Percentiles rank a stretch among this genome's conserved stretches.
Evolutionary conservation across 192 early-diverging fungal species (phyloP).

Genomic region (Bifiguratus adelaidae): DNA sequence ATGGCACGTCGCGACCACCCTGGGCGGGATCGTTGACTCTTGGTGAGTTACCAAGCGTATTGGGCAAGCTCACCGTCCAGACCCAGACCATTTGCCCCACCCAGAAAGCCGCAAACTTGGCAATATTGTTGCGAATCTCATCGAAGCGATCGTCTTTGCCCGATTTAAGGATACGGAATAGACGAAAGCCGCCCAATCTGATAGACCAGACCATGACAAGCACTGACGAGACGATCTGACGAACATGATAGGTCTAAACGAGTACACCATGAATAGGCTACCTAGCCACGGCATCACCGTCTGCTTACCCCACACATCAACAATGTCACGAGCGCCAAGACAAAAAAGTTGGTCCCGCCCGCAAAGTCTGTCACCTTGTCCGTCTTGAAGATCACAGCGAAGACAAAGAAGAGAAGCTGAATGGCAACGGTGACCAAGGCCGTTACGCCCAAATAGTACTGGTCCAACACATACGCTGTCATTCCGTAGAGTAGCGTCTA

Average conservation of each 20-base stretch:
- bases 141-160: constrained; percentile 10
- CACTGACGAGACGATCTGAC: constrained; percentile 5
- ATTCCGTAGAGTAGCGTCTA: too few relatives aligned
- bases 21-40: constrained; percentile 1
- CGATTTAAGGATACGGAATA: constrained; percentile 7
- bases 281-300: neutral
- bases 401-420: constrained; percentile 6
- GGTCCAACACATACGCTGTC: neutral
- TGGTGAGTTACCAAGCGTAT: constrained; percentile 8
- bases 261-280: neutral
- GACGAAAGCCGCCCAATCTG: constrained; percentile 7
- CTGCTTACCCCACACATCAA: constrained; percentile 2
- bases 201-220: too few relatives aligned
- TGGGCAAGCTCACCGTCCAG: constrained; percentile 6
- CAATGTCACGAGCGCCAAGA: constrained; percentile 6
- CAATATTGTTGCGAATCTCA: constrained; percentile 1
- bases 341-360: constrained; percentile 5
- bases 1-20: too few relatives aligned
- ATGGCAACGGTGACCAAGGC: constrained; percentile 5
- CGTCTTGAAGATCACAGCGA: constrained; percentile 2
- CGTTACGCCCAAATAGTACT: constrained; percentile 10
- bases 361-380: constrained; percentile 13
- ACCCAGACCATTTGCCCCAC: constrained; percentile 11
- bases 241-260: constrained; percentile 2
- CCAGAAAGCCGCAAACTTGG: constrained; percentile 1